Evolutionary conservation across 1,139 yeast genomes (phyloP).

Genomic region (Maudiozyma humilis): DNA sequence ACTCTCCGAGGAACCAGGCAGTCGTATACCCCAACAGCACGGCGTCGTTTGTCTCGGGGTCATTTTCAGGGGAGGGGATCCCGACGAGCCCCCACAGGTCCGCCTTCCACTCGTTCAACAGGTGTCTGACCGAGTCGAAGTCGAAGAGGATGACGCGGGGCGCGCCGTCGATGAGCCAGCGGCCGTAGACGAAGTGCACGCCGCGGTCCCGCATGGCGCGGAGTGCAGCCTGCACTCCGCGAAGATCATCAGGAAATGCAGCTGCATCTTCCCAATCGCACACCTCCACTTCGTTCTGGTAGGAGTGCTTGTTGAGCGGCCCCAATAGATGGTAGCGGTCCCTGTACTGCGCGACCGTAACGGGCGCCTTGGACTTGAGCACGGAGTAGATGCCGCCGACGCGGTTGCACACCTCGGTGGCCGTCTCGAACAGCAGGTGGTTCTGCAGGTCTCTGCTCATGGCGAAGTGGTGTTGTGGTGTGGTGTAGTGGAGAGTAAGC

Average conservation of each 20-base stretch:
- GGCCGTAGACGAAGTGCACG: slow-evolving; percentile 74
- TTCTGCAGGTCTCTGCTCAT: slow-evolving; percentile 73
- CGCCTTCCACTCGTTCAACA: slow-evolving; percentile 85
- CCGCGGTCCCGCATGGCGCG: slow-evolving; percentile 69
- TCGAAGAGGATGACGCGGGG: slow-evolving; percentile 89
- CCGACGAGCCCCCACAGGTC: slow-evolving; percentile 90
- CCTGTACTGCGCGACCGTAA: slow-evolving; percentile 87
- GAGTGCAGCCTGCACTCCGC: slow-evolving; percentile 33
- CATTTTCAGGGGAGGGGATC: slow-evolving; percentile 87
- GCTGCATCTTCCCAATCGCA: slow-evolving; percentile 57
- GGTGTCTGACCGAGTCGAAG: slow-evolving; percentile 56
- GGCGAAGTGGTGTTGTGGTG: too few species aligned
- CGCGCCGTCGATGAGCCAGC: slow-evolving; percentile 97
- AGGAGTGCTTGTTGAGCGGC: slow-evolving; percentile 71
- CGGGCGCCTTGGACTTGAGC: slow-evolving; percentile 91
- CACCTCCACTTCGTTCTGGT: slow-evolving; percentile 90
- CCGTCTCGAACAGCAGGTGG: slow-evolving; percentile 84
- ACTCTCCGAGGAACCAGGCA: slow-evolving; percentile 97
- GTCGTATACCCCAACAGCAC: slow-evolving; percentile 85
- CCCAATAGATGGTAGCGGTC: slow-evolving; percentile 84
- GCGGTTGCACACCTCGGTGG: slow-evolving; percentile 95
- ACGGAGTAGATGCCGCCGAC: slow-evolving; percentile 98
- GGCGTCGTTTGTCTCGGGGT: slow-evolving; percentile 84
- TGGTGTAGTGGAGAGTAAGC: too few species aligned
- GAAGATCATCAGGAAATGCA: slow-evolving; percentile 34